Evolutionary conservation across 2,329 filamentous ascomycete genomes (phyloP).

Genomic region (Xenosphaeropsis pyriputrescens): DNA sequence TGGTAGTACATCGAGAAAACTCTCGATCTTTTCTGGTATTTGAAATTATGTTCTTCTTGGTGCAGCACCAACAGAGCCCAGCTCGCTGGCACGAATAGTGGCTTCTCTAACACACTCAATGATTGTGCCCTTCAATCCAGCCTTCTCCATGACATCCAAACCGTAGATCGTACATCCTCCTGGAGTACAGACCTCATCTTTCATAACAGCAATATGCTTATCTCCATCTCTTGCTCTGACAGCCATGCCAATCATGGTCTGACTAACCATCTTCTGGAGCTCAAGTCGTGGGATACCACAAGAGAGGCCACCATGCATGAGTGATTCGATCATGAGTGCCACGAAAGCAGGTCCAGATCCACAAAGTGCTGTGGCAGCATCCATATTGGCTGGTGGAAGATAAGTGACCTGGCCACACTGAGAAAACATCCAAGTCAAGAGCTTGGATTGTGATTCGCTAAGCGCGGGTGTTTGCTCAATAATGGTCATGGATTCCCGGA

Average conservation of each 20-base stretch:
- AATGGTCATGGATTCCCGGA: conserved; percentile 72
- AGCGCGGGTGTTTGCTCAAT: conserved; percentile 51
- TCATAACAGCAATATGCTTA: conserved; percentile 60
- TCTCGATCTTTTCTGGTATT: no score
- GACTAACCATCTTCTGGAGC: conserved; percentile 63
- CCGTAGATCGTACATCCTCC: conserved; percentile 69
- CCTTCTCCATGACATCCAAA: conserved; percentile 60
- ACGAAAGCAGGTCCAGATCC: conserved; percentile 67
- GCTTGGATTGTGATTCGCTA: conserved; percentile 30
- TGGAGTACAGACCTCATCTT: conserved; percentile 65
- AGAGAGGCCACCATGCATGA: conserved; percentile 63
- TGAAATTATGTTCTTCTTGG: not conserved
- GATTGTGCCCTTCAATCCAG: conserved; percentile 49
- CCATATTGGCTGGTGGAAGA: conserved; percentile 53
- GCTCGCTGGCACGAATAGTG: conserved; percentile 51
- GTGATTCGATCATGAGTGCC: conserved; percentile 58
- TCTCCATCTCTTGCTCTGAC: conserved; percentile 54
- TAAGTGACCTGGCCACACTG: conserved; percentile 57
- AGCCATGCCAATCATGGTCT: conserved; percentile 63
- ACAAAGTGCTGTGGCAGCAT: conserved; percentile 59
- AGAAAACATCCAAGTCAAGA: conserved; percentile 66
- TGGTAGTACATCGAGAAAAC: no score
- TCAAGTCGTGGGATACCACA: conserved; percentile 63
- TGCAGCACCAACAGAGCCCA: conserved; percentile 24
- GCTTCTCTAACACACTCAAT: conserved; percentile 57